Evolutionary conservation across 2,329 filamentous ascomycete species (phyloP).

Genomic region (Penicillium vulpinum): DNA sequence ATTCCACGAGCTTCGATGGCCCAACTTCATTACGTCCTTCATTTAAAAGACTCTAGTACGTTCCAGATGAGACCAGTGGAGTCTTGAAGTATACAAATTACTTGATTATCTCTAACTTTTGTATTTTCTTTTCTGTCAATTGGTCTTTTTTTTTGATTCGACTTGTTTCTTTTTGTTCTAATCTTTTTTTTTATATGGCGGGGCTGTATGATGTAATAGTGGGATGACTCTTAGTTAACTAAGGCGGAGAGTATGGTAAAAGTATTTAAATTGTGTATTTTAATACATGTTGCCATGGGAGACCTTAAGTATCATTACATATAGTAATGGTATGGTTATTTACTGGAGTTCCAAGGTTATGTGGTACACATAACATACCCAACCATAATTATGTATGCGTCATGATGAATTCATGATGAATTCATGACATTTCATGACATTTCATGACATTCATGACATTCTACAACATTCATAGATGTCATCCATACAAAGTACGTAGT

Average conservation of each 20-base stretch:
- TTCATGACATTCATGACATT: too few relatives aligned
- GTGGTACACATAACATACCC: too few relatives aligned
- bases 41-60: conserved; percentile 10
- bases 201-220: conserved; percentile 30
- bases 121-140: conserved; percentile 8
- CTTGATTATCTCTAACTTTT: not conserved
- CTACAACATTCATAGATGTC: too few relatives aligned
- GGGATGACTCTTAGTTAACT: conserved; percentile 17
- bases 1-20: conserved; percentile 36
- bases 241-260: not conserved
- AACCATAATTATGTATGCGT: conserved; percentile 2
- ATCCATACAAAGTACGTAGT: too few relatives aligned
- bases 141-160: not conserved
- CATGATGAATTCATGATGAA: conserved; percentile 18
- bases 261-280: too few relatives aligned
- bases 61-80: conserved; percentile 4
- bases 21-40: conserved; percentile 9
- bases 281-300: not conserved
- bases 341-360: too few relatives aligned
- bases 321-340: not conserved
- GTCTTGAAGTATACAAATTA: conserved; percentile 1
- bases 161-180: not conserved
- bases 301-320: too few relatives aligned
- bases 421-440: too few relatives aligned
- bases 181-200: conserved; percentile 19